Base-by-base conservation (phyloP, 2,329 filamentous ascomycete species). In the Alternaria conjuncta region DNA sequence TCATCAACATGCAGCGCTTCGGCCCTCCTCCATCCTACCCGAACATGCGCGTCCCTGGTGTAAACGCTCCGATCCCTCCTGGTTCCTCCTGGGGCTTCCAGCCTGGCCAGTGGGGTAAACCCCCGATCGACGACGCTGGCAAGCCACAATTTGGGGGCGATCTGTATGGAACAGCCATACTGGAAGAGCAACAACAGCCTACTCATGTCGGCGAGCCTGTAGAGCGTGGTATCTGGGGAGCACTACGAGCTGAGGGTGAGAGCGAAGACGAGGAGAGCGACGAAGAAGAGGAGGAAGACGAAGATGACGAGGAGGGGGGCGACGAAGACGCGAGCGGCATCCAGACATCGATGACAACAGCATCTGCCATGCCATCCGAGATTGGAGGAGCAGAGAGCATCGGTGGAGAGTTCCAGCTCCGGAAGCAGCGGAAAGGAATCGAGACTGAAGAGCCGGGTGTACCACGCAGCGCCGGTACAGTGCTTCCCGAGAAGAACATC, bases 21-120 rank as follows among this genome's bases (percentile, higher is more conserved):
- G 96, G 96, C 0, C 94, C 94, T 23, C 95, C 96, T 2, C 94
- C 95, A 6, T 96, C 94, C 9, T 99, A 99, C 79, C 94, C 96
- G 21, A 93, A 93, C n/a, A 86, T 98, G 56, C 97, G 96, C 78
- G 94, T 99, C 64, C 92, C 96, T 9, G 96, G 96, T 47, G 87
- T 99, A 50, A 99, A 98, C 79, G 94, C 95, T 2, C 94, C 96
- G 5, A 93, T 95, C 11, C 96, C 96, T 3, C 86, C 93, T 1
- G 95, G 95, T 51, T 94, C 92, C 23, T 88, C 90, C 61, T 99
- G 96, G 96, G 96, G 96, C 3, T 99, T 97, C 80, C 92, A 95
- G 71, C 94, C 95, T 8, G 96, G 96, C 63, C 94, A 95, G 64
- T 99, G 95, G 85, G 96, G 96, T 55, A 98, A 98, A 79, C 95